phyloP scores from a whole-genome alignment of 768 basidiomycete species.

The Lentinula lateritia region DNA sequence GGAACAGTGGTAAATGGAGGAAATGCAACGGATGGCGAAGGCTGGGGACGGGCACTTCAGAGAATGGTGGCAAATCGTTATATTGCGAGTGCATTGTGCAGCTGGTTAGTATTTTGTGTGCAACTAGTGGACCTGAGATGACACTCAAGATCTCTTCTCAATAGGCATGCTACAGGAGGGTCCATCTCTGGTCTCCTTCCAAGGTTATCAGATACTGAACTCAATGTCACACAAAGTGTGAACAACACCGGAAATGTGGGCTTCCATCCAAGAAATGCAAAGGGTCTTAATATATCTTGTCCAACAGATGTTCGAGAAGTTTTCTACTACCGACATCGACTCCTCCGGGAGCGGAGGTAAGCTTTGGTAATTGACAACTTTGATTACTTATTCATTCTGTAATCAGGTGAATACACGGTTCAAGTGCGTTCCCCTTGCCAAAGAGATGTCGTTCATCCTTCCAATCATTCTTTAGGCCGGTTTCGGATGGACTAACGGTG shows the following conservation, averaged over 20 bases:
- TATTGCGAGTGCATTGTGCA: conserved; percentile 76
- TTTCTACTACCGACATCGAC: conserved; percentile 73
- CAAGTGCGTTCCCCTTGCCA: conserved; percentile 38
- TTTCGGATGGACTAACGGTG: conserved; percentile 90
- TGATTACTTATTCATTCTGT: background rate
- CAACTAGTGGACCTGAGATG: background rate
- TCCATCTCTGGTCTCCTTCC: conserved; percentile 67
- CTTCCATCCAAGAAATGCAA: conserved; percentile 9
- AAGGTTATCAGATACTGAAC: conserved; percentile 60
- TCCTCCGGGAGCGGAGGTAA: conserved; percentile 69
- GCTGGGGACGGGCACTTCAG: conserved; percentile 57
- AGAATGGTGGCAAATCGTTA: conserved; percentile 85
- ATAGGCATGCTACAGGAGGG: conserved; percentile 84
- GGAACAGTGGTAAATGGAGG: conserved; percentile 65
- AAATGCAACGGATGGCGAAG: conserved; percentile 49
- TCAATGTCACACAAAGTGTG: conserved; percentile 63
- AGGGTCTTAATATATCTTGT: background rate
- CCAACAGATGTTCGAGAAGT: conserved; percentile 82
- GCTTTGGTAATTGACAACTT: background rate
- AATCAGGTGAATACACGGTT: conserved; percentile 68
- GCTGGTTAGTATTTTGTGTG: conserved; percentile 54
- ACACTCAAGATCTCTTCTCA: background rate
- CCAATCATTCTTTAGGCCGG: conserved; percentile 41
- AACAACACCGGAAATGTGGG: conserved; percentile 72
- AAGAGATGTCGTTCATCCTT: background rate